These are phyloP conservation scores for Emmonsia crescens DNA, from an alignment of 2,329 filamentous ascomycete genomes.

Conservation along the genomic window DNA sequence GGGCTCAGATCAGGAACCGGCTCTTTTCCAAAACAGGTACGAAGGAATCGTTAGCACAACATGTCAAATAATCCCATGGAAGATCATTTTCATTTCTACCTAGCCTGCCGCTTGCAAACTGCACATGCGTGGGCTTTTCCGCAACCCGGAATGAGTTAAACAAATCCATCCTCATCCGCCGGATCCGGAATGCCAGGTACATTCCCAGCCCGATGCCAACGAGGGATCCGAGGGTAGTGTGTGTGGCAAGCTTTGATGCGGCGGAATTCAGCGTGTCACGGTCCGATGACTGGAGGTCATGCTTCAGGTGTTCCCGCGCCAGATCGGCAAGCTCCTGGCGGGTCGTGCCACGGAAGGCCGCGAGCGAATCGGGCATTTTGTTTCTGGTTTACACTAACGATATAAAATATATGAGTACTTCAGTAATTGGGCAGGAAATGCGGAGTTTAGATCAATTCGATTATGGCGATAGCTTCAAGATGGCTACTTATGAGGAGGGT, in stretches of 20 bases:
- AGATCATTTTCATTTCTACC: slow-evolving; percentile 28
- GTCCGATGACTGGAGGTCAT: slow-evolving; percentile 49
- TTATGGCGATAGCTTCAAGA: not conserved
- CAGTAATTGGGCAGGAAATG: not conserved
- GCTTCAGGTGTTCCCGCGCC: slow-evolving; percentile 48
- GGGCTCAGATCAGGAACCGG: slow-evolving; percentile 51
- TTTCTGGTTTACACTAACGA: not conserved
- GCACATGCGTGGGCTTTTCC: slow-evolving; percentile 51
- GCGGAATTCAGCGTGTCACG: slow-evolving; percentile 48
- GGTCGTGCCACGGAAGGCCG: slow-evolving; percentile 37
- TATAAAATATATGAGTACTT: not conserved
- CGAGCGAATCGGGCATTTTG: slow-evolving; percentile 34
- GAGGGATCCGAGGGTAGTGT: slow-evolving; percentile 49
- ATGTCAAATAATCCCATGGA: not conserved
- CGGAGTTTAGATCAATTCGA: not conserved
- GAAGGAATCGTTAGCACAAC: slow-evolving; percentile 4
- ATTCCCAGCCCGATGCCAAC: slow-evolving; percentile 50
- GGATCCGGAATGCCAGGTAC: slow-evolving; percentile 47
- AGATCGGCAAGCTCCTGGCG: slow-evolving; percentile 43
- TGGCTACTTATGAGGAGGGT: not conserved
- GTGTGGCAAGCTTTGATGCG: slow-evolving; percentile 43
- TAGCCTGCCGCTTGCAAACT: slow-evolving; percentile 51
- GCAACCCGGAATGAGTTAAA: slow-evolving; percentile 51
- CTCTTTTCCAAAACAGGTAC: slow-evolving; percentile 30
- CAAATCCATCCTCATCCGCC: slow-evolving; percentile 45